These are phyloP conservation scores for Aspergillus puulaauensis DNA, from an alignment of 2,329 filamentous ascomycete genomes.

Conservation along the genomic window DNA sequence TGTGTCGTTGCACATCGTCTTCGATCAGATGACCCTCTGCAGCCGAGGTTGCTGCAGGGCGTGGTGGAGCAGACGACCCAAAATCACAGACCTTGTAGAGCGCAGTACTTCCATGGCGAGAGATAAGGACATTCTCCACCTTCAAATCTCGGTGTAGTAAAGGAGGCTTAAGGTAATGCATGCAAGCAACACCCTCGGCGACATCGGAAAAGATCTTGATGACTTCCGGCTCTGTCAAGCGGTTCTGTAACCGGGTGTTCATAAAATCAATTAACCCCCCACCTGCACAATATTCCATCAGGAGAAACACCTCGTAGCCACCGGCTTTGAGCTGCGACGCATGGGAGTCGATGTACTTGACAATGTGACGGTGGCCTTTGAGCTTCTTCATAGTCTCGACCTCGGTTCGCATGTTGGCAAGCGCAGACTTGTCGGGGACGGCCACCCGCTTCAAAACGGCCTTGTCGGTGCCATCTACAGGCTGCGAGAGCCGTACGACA, in stretches of 20 bases:
- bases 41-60: slow-evolving; percentile 80
- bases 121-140: slow-evolving; percentile 96
- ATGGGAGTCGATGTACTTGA: slow-evolving; percentile 98
- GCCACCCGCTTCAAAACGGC: slow-evolving; percentile 93
- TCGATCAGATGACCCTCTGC: slow-evolving; percentile 90
- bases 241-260: slow-evolving; percentile 96
- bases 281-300: slow-evolving; percentile 97
- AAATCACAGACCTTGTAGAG: slow-evolving; percentile 98
- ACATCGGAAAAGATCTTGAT: slow-evolving; percentile 95
- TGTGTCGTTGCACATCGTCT: slow-evolving; percentile 95
- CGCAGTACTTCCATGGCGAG: slow-evolving; percentile 61
- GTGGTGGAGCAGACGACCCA: slow-evolving; percentile 82
- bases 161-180: slow-evolving; percentile 97
- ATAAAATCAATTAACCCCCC: slow-evolving; percentile 98
- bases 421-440: slow-evolving; percentile 89
- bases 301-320: slow-evolving; percentile 94
- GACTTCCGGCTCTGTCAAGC: slow-evolving; percentile 95
- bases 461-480: slow-evolving; percentile 73
- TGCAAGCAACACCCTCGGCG: slow-evolving; percentile 92
- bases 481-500: slow-evolving; percentile 79
- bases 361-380: slow-evolving; percentile 93
- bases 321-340: slow-evolving; percentile 89
- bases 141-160: slow-evolving; percentile 93
- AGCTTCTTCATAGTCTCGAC: slow-evolving; percentile 99
- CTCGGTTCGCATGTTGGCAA: slow-evolving; percentile 95